A percentile compares a stretch with the other conserved stretches of the same genome.
phyloP scores from a whole-genome alignment of 2,329 filamentous ascomycete genomes.

The Cytospora paraplurivora region DNA sequence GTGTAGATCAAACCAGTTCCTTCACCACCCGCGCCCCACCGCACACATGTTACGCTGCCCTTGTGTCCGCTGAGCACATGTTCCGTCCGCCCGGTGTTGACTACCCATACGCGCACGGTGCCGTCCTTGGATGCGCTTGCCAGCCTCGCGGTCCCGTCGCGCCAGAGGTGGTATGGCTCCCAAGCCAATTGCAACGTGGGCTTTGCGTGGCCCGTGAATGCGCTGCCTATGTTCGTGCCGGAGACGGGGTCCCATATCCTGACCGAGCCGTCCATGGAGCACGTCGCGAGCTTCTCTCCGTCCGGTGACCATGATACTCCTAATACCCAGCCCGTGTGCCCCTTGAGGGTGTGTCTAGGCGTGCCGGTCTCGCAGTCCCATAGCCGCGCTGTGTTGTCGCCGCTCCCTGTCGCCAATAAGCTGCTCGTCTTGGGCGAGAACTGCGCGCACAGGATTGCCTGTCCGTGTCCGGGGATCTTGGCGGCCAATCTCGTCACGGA shows the following conservation, averaged over 20 bases:
- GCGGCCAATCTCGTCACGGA: conserved; percentile 88
- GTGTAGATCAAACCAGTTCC: conserved; percentile 85
- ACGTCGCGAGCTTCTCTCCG: conserved; percentile 78
- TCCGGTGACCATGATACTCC: conserved; percentile 87
- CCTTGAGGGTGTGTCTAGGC: conserved; percentile 80
- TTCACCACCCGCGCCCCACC: conserved; percentile 65
- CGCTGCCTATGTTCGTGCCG: conserved; percentile 70
- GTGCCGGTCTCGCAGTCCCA: conserved; percentile 96
- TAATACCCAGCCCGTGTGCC: conserved; percentile 88
- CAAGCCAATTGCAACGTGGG: conserved; percentile 87
- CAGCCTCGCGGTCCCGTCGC: conserved; percentile 71
- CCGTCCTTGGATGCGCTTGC: conserved; percentile 89
- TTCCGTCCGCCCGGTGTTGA: conserved; percentile 75
- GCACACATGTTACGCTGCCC: conserved; percentile 83
- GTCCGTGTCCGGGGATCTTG: conserved; percentile 85
- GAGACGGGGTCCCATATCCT: conserved; percentile 84
- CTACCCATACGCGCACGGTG: conserved; percentile 85
- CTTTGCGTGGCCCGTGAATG: conserved; percentile 83
- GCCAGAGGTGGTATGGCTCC: conserved; percentile 90
- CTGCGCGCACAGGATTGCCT: conserved; percentile 82
- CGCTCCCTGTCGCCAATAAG: conserved; percentile 82
- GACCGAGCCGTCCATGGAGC: conserved; percentile 92
- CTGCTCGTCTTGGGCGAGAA: conserved; percentile 81
- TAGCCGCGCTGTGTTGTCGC: conserved; percentile 87
- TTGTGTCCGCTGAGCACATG: conserved; percentile 87